Conservation (phyloP, 106 monocot genomes). For the Dioscorea alata region DNA sequence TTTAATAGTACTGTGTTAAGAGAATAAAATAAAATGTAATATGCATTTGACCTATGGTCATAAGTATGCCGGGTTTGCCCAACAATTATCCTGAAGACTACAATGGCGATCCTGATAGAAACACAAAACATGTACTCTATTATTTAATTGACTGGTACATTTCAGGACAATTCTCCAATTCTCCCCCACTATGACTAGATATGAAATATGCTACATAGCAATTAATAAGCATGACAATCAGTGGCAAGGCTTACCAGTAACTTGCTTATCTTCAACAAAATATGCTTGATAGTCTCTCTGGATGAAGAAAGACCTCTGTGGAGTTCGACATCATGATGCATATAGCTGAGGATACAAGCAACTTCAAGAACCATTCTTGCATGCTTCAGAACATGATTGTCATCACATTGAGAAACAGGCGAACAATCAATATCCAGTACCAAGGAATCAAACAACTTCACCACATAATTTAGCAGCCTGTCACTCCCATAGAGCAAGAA, state of each 20-base stretch:
- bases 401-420: conserved; percentile 5
- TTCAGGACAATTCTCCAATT: not conserved
- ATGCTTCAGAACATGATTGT: conserved; percentile 10
- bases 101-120: not conserved
- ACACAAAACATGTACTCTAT: not conserved
- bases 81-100: not conserved
- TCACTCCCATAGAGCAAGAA: conserved; percentile 32
- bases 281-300: conserved; percentile 22
- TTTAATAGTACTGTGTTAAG: no score
- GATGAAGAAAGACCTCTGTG: conserved; percentile 26
- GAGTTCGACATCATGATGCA: conserved; percentile 34
- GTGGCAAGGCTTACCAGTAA: conserved; percentile 30
- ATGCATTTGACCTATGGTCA: no score
- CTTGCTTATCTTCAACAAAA: conserved; percentile 28
- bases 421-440: conserved; percentile 15
- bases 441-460: conserved; percentile 34
- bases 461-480: conserved; percentile 28
- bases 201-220: not conserved
- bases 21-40: no score
- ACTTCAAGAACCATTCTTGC: conserved; percentile 21
- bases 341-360: conserved; percentile 30
- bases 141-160: not conserved
- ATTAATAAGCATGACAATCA: not conserved
- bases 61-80: not conserved
- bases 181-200: not conserved